These are phyloP conservation scores for Plasmodium blacklocki DNA, from an alignment of 169 alveolate genomes.

Conservation along the genomic window DNA sequence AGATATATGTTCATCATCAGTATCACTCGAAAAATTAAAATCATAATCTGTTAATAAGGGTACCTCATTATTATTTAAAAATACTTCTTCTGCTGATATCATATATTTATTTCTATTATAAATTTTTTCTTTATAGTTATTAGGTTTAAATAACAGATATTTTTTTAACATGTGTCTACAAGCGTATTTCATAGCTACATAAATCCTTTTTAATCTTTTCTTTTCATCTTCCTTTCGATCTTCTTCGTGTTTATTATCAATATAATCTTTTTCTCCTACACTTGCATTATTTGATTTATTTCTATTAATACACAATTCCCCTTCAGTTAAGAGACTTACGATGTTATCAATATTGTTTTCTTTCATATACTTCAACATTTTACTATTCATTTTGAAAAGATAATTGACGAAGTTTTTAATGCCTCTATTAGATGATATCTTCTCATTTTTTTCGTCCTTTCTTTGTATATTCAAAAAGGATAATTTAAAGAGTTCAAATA, in stretches of 20 bases:
- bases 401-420: not conserved
- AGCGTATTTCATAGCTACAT: conserved; percentile 51
- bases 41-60: conserved; percentile 53
- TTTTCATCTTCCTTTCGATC: not conserved
- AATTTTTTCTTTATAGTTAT: not conserved
- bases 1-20: not conserved
- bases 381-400: conserved; percentile 18
- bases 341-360: conserved; percentile 8
- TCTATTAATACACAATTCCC: not conserved
- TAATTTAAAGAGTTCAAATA: conserved; percentile 48
- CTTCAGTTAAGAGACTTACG: conserved; percentile 14
- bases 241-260: not conserved
- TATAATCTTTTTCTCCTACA: not conserved
- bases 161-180: conserved; percentile 23
- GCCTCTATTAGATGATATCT: no score
- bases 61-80: not conserved
- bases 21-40: conserved; percentile 5
- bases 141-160: conserved; percentile 35
- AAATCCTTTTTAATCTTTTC: conserved; percentile 27
- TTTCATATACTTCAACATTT: conserved; percentile 20
- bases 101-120: not conserved
- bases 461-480: conserved; percentile 24
- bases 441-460: not conserved
- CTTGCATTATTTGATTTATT: not conserved
- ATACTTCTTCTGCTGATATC: conserved; percentile 11